Conservation (phyloP, 495 filamentous ascomycete genomes). For the Neurospora intermedia region DNA sequence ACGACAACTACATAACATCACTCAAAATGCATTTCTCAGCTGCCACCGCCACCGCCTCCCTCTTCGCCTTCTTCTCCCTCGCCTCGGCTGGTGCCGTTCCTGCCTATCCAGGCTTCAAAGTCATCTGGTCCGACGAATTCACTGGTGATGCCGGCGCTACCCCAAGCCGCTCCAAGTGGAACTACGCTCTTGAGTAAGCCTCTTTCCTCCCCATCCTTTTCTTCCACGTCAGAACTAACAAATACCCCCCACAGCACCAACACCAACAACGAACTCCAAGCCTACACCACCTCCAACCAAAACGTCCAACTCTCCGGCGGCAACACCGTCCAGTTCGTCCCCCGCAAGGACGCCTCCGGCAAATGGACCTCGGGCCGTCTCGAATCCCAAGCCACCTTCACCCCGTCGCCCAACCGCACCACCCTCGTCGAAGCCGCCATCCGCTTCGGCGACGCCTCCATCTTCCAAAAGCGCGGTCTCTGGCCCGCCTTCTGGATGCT, state of each 20-base stretch:
- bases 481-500: constrained; percentile 48
- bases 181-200: constrained; percentile 23
- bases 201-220: background rate
- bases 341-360: constrained; percentile 24
- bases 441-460: constrained; percentile 28
- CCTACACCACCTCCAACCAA: constrained; percentile 29
- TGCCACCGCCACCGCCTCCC: constrained; percentile 3
- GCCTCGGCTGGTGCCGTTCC: constrained; percentile 12
- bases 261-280: constrained; percentile 35
- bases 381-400: constrained; percentile 32
- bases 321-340: constrained; percentile 35
- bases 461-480: constrained; percentile 31
- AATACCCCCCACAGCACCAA: constrained; percentile 14
- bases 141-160: constrained; percentile 10
- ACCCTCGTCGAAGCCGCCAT: constrained; percentile 31
- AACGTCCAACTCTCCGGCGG: constrained; percentile 39
- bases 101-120: constrained; percentile 14
- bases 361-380: constrained; percentile 42
- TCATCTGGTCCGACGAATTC: constrained; percentile 22
- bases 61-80: constrained; percentile 15
- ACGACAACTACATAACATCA: background rate
- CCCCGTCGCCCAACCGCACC: constrained; percentile 28
- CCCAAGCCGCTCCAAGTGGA: constrained; percentile 24
- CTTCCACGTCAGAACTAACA: background rate
- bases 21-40: background rate